These are phyloP conservation scores for Myriosclerotinia duriaeana DNA, from an alignment of 2,329 filamentous ascomycete species.

Conservation along the genomic window DNA sequence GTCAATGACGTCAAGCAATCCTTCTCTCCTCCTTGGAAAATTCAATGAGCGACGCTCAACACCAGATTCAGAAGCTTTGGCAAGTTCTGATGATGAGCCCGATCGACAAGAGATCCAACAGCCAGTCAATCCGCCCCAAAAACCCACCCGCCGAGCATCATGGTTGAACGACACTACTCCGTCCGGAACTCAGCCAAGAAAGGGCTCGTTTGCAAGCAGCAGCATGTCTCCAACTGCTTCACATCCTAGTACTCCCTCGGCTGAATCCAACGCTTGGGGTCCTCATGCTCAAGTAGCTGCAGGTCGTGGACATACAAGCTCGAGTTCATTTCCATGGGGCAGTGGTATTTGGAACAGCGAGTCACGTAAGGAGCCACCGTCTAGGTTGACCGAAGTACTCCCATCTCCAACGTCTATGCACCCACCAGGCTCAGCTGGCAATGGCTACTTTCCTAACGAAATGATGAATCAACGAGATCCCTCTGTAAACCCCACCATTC, in stretches of 20 bases:
- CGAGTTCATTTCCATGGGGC: conserved; percentile 66
- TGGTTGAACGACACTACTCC: conserved; percentile 84
- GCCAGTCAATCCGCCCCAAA: conserved; percentile 52
- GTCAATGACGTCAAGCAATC: conserved; percentile 57
- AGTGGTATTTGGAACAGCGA: conserved; percentile 81
- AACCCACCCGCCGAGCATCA: conserved; percentile 70
- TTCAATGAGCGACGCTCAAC: conserved; percentile 78
- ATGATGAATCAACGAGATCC: conserved; percentile 52
- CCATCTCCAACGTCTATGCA: conserved; percentile 68
- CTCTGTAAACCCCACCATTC: conserved; percentile 64
- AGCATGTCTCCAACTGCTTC: conserved; percentile 78
- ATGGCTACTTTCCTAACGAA: conserved; percentile 48
- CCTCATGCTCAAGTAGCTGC: conserved; percentile 48
- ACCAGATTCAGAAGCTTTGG: conserved; percentile 89
- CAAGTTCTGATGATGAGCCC: conserved; percentile 89
- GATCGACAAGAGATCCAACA: conserved; percentile 59
- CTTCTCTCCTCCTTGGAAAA: conserved; percentile 71
- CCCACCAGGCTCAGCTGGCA: conserved; percentile 46
- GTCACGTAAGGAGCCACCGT: conserved; percentile 69
- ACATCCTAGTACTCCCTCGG: conserved; percentile 75
- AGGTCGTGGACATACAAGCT: conserved; percentile 47
- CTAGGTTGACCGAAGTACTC: conserved; percentile 71
- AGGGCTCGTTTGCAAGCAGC: conserved; percentile 72
- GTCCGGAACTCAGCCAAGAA: conserved; percentile 59
- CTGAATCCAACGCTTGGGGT: conserved; percentile 61